phyloP scores from a whole-genome alignment of 805 yeast genomes.

The Saccharomycopsis synnaedendra region DNA sequence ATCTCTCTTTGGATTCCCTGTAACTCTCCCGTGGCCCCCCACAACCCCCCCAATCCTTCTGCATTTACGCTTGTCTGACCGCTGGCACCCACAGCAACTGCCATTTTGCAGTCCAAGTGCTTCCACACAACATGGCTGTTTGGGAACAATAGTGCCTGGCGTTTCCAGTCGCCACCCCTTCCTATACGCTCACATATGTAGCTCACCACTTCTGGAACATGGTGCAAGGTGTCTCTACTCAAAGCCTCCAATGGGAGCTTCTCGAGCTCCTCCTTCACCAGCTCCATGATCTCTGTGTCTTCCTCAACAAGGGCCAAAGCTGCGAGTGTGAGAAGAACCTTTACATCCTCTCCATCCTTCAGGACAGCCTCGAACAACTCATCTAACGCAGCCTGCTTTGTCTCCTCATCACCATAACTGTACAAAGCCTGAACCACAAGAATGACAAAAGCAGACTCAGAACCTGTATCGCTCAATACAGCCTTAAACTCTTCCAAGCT shows the following conservation, averaged over 20 bases:
- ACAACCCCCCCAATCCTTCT: conserved; percentile 39
- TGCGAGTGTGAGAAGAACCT: conserved; percentile 65
- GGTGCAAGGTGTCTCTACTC: conserved; percentile 37
- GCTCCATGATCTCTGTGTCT: conserved; percentile 40
- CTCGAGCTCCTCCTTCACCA: conserved; percentile 56
- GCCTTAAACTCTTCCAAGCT: conserved; percentile 58
- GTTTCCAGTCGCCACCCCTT: conserved; percentile 38
- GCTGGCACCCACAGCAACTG: conserved; percentile 38
- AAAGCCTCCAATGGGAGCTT: conserved; percentile 35
- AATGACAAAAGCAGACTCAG: conserved; percentile 53
- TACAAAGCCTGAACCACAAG: conserved; percentile 71
- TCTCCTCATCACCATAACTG: conserved; percentile 60
- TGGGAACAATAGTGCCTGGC: conserved; percentile 67
- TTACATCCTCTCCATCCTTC: conserved; percentile 51
- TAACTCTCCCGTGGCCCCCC: conserved; percentile 34
- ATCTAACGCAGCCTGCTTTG: conserved; percentile 75
- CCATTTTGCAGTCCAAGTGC: conserved; percentile 42
- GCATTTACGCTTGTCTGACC: conserved; percentile 41
- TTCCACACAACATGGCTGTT: conserved; percentile 60
- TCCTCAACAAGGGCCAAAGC: conserved; percentile 64
- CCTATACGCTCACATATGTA: conserved; percentile 36
- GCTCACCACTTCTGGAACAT: conserved; percentile 48
- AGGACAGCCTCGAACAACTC: conserved; percentile 62
- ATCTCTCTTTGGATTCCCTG: conserved; percentile 44
- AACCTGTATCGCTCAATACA: conserved; percentile 38